phyloP scores from a whole-genome alignment of 495 filamentous ascomycete species.

The Penicillium pulvis region DNA sequence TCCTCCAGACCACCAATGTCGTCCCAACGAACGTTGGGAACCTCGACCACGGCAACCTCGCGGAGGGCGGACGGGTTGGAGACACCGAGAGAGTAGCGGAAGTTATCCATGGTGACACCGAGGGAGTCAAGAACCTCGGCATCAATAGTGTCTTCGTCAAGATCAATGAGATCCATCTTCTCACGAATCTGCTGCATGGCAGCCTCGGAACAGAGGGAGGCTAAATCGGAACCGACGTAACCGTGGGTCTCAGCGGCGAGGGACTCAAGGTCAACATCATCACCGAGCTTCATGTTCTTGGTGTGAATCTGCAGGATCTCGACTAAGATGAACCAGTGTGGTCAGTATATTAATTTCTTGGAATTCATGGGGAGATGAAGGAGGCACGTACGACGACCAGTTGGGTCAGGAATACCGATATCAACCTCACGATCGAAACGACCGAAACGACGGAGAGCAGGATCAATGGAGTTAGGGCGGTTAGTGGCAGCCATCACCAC shows the following conservation, averaged over 20 bases:
- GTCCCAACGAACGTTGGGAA: constrained; percentile 98
- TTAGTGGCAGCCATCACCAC: constrained; percentile 99
- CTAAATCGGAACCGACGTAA: constrained; percentile 98
- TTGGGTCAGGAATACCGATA: constrained; percentile 96
- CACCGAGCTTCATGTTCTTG: constrained; percentile 99
- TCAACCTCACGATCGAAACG: constrained; percentile 99
- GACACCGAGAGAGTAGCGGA: constrained; percentile 95
- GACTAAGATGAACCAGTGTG: constrained; percentile 43
- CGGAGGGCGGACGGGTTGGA: constrained; percentile 98
- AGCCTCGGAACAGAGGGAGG: constrained; percentile 98
- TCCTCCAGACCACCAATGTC: constrained; percentile 98
- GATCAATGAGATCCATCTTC: constrained; percentile 99
- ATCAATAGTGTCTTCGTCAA: constrained; percentile 98
- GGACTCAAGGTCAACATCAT: constrained; percentile 94
- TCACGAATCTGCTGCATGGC: constrained; percentile 99
- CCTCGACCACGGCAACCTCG: constrained; percentile 98
- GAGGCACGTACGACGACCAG: constrained; percentile 62
- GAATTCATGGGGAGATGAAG: background rate
- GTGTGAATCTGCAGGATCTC: constrained; percentile 99
- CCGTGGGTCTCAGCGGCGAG: constrained; percentile 98
- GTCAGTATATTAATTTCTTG: background rate
- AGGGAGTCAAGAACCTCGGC: constrained; percentile 97
- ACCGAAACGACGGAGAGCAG: constrained; percentile 88
- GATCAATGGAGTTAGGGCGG: constrained; percentile 94
- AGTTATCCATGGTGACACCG: constrained; percentile 99